Conservation (phyloP, 148 eudicot species). For the Spergularia bocconei region DNA sequence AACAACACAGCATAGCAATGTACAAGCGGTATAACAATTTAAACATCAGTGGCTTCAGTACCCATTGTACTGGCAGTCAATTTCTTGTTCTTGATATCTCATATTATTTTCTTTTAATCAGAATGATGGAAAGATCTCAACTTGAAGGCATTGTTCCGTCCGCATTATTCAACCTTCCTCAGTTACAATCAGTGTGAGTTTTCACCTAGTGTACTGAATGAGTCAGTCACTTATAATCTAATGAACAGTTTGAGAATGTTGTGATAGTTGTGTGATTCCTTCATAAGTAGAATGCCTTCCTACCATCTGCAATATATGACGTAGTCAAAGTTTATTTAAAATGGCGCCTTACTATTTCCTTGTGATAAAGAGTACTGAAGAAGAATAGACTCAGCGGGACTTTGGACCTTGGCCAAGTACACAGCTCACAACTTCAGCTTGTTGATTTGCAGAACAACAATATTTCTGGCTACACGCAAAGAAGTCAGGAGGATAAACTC, state of each 20-base stretch:
- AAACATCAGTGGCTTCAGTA: too few relatives aligned
- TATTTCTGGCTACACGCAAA: conserved; percentile 31
- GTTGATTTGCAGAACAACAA: conserved; percentile 60
- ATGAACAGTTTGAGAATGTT: neutral
- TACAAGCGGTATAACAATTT: too few relatives aligned
- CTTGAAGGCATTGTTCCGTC: conserved; percentile 48
- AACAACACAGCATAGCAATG: too few relatives aligned
- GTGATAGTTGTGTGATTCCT: neutral
- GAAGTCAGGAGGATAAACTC: conserved; percentile 18
- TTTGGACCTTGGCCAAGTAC: conserved; percentile 43
- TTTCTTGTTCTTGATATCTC: neutral
- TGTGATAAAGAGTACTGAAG: conserved; percentile 36
- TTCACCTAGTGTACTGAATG: conserved; percentile 1
- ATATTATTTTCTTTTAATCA: conserved; percentile 13
- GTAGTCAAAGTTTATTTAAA: neutral
- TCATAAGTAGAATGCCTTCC: neutral
- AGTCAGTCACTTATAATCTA: neutral
- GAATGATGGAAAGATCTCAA: conserved; percentile 49
- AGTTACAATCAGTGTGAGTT: conserved; percentile 65
- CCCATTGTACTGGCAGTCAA: too few relatives aligned
- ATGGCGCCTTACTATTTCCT: neutral
- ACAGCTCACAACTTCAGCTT: conserved; percentile 50
- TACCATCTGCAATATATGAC: neutral
- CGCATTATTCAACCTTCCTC: conserved; percentile 47
- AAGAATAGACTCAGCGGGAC: conserved; percentile 55